Evolutionary conservation across 176 grass and related monocot species (phyloP).

Genomic region (Avena sativa): DNA sequence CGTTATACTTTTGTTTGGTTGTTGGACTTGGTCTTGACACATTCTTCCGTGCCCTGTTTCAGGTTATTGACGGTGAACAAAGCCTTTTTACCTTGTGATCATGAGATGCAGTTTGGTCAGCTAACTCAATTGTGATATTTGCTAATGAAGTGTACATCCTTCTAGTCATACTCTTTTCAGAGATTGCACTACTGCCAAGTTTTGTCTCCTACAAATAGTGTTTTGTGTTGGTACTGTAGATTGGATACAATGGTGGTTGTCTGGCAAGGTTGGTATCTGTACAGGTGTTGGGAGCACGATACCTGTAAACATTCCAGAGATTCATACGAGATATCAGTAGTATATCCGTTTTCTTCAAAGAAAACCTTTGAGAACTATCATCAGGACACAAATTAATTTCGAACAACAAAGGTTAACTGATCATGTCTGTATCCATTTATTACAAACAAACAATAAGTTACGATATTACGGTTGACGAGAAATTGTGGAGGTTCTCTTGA

Average conservation of each 20-base stretch:
- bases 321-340: neutral
- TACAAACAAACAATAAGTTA: too few species aligned
- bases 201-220: neutral
- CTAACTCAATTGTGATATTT: conserved; percentile 26
- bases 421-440: neutral
- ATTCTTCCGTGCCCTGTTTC: conserved; percentile 4
- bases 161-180: conserved; percentile 12
- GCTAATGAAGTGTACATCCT: conserved; percentile 34
- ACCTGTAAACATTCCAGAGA: neutral
- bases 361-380: neutral
- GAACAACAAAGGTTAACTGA: neutral
- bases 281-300: neutral
- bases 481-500: too few species aligned
- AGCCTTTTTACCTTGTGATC: neutral
- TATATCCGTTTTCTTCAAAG: neutral
- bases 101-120: neutral
- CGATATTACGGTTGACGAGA: too few species aligned
- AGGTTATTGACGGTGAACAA: conserved; percentile 11
- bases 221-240: conserved; percentile 25
- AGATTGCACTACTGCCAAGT: neutral
- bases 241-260: neutral
- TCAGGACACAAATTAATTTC: neutral
- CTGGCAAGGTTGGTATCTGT: conserved; percentile 5
- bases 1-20: neutral
- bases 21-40: conserved; percentile 27